A percentile compares a stretch with the other conserved stretches of the same genome.
These are phyloP conservation scores for Talaromyces marneffei DNA, from an alignment of 2,329 filamentous ascomycete genomes.

Conservation along the genomic window DNA sequence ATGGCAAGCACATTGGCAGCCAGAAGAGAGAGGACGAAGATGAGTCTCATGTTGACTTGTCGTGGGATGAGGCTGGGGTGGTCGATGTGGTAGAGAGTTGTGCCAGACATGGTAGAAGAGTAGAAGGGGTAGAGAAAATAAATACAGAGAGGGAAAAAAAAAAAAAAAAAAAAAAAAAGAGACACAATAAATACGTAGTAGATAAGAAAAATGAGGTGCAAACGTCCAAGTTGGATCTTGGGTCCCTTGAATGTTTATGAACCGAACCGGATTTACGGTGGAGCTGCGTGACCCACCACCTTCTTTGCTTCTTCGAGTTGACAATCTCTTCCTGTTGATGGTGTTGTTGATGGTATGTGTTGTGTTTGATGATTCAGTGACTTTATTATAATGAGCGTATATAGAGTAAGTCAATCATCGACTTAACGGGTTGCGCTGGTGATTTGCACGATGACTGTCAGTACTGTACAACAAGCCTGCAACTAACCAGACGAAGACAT, in stretches of 20 bases:
- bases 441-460: too few species aligned
- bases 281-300: background rate
- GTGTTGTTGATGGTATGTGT: too few species aligned
- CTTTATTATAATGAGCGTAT: too few species aligned
- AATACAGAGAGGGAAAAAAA: background rate
- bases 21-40: conserved; percentile 10
- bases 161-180: background rate
- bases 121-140: background rate
- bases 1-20: conserved; percentile 7
- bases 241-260: too few species aligned
- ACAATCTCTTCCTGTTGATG: background rate
- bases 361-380: too few species aligned
- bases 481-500: background rate
- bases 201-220: background rate
- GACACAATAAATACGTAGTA: background rate
- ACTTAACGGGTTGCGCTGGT: background rate
- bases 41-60: conserved; percentile 6
- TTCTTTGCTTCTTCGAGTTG: background rate
- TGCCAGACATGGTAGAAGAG: background rate
- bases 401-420: too few species aligned
- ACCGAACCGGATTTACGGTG: conserved; percentile 9
- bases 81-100: background rate
- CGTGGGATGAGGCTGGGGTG: background rate
- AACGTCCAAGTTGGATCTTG: background rate
- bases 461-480: too few species aligned